Percentiles rank a stretch among this genome's conserved stretches.
phyloP scores from a whole-genome alignment of 1,284 basidiomycete species.

The Puccinia novopanici region DNA sequence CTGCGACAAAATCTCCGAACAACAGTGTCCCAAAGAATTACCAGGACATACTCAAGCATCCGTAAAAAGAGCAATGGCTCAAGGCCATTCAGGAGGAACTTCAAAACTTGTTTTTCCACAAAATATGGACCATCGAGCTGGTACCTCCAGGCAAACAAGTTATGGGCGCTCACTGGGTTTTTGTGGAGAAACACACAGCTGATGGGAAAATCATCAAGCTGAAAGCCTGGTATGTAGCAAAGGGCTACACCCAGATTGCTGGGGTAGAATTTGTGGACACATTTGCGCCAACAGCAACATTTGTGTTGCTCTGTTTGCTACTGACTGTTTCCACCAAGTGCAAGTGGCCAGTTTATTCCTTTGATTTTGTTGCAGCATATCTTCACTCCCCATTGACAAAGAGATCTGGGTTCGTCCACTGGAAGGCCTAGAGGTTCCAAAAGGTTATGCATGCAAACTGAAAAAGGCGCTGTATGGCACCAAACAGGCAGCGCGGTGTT shows the following conservation, averaged over 20 bases:
- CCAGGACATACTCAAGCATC: neutral
- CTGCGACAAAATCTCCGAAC: too few species aligned
- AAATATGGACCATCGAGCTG: neutral
- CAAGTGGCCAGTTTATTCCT: constrained; percentile 11
- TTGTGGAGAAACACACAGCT: neutral
- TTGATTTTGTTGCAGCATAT: too few species aligned
- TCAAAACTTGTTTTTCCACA: neutral
- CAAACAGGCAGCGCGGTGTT: neutral
- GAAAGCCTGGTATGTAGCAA: neutral
- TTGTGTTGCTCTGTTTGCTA: neutral
- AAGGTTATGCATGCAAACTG: neutral
- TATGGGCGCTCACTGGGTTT: constrained; percentile 2
- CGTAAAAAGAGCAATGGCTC: neutral
- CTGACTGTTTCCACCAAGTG: neutral
- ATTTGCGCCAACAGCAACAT: too few species aligned
- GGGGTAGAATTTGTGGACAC: constrained; percentile 10
- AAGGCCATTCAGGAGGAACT: neutral
- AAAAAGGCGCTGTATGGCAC: constrained; percentile 13
- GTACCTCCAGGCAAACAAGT: neutral
- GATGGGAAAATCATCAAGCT: neutral
- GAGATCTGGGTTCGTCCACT: too few species aligned
- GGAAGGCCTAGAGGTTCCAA: too few species aligned
- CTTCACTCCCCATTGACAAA: too few species aligned
- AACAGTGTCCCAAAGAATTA: neutral
- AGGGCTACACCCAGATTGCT: constrained; percentile 12